These are phyloP conservation scores for Hypoxylon rubiginosum DNA, from an alignment of 2,329 filamentous ascomycete species.

Conservation along the genomic window DNA sequence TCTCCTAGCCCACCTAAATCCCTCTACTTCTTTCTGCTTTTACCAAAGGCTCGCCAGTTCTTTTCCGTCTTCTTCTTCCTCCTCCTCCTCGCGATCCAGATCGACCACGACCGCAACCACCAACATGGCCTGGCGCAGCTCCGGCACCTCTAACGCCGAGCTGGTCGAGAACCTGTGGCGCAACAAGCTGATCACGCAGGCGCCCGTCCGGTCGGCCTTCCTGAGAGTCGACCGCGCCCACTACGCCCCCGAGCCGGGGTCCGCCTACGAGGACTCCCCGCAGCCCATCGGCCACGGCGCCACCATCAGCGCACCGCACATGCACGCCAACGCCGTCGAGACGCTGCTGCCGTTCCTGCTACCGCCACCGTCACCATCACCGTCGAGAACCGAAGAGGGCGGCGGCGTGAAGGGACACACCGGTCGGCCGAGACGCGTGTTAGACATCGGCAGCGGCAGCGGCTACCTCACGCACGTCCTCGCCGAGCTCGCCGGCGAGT, in stretches of 20 bases:
- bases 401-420: background rate
- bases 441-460: slow-evolving; percentile 82
- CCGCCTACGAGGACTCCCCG: slow-evolving; percentile 75
- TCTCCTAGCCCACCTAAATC: slow-evolving; percentile 15
- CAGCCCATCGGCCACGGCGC: slow-evolving; percentile 68
- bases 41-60: background rate
- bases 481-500: slow-evolving; percentile 77
- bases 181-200: slow-evolving; percentile 79
- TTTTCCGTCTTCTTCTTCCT: no score
- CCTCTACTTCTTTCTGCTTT: background rate
- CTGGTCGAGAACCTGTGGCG: slow-evolving; percentile 83
- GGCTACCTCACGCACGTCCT: slow-evolving; percentile 91
- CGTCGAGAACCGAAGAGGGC: background rate
- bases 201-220: slow-evolving; percentile 84
- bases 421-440: slow-evolving; percentile 59
- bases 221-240: slow-evolving; percentile 86
- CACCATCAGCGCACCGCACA: slow-evolving; percentile 72
- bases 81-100: background rate
- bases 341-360: slow-evolving; percentile 61
- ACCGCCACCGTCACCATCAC: no score
- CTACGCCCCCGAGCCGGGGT: slow-evolving; percentile 72
- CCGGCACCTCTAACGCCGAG: slow-evolving; percentile 78
- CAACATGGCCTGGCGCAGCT: slow-evolving; percentile 87
- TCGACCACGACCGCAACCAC: slow-evolving; percentile 56
- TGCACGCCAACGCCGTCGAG: slow-evolving; percentile 69